phyloP scores from a whole-genome alignment of 2,329 filamentous ascomycete species.

The Epicoccum nigrum region DNA sequence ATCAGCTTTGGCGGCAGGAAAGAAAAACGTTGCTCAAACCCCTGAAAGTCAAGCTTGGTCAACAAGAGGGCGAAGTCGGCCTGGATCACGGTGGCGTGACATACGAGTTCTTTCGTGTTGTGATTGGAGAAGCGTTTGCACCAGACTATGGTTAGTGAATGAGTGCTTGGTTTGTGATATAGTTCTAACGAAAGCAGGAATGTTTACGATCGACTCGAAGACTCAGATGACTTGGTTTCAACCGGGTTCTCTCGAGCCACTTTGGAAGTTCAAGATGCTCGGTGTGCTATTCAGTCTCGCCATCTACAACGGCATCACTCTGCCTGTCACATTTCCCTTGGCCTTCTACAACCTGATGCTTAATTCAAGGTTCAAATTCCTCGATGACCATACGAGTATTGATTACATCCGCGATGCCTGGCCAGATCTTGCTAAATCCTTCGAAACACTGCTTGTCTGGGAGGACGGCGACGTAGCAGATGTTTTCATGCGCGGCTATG shows the following conservation, averaged over 20 bases:
- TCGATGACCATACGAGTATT: conserved; percentile 44
- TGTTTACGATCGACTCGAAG: conserved; percentile 77
- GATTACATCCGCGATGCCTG: conserved; percentile 88
- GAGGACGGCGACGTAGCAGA: conserved; percentile 81
- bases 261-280: conserved; percentile 89
- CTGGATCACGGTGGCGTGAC: conserved; percentile 95
- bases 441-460: conserved; percentile 78
- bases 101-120: conserved; percentile 91
- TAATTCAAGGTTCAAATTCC: conserved; percentile 68
- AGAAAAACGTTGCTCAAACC: conserved; percentile 81
- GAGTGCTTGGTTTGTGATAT: background rate
- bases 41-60: conserved; percentile 85
- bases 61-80: conserved; percentile 81
- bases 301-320: conserved; percentile 88
- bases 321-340: conserved; percentile 87
- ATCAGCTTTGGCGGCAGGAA: conserved; percentile 89
- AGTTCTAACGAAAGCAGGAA: conserved; percentile 52
- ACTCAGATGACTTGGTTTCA: conserved; percentile 89
- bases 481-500: conserved; percentile 82
- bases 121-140: conserved; percentile 78
- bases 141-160: conserved; percentile 68
- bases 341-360: conserved; percentile 84
- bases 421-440: conserved; percentile 77
- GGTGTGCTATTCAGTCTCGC: conserved; percentile 88
- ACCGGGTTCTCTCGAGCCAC: conserved; percentile 77